These are phyloP conservation scores for Daldinia vernicosa DNA, from an alignment of 495 filamentous ascomycete genomes.

Conservation along the genomic window DNA sequence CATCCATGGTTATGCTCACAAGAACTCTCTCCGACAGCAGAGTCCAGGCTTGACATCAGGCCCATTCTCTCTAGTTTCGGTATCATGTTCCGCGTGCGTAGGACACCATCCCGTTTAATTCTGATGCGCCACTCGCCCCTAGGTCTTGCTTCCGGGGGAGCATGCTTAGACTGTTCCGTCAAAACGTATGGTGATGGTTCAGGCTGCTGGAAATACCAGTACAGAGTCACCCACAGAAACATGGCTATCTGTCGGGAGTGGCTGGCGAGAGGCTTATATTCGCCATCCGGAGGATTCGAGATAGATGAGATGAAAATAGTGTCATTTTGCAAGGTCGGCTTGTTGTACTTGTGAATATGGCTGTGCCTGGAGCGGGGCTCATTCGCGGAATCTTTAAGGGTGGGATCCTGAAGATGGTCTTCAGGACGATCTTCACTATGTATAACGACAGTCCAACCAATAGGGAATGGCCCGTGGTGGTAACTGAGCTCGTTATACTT, in stretches of 20 bases:
- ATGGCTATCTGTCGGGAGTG: slow-evolving; percentile 88
- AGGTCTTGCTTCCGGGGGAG: slow-evolving; percentile 74
- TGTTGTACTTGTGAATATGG: slow-evolving; percentile 70
- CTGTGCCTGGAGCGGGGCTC: slow-evolving; percentile 40
- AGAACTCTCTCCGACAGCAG: slow-evolving; percentile 71
- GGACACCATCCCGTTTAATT: slow-evolving; percentile 84
- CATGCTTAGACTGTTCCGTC: slow-evolving; percentile 68
- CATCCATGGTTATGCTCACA: slow-evolving; percentile 73
- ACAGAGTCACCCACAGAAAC: slow-evolving; percentile 95
- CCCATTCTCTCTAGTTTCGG: slow-evolving; percentile 95
- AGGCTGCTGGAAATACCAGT: slow-evolving; percentile 95
- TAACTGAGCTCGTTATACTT: slow-evolving; percentile 77
- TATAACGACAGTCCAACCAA: slow-evolving; percentile 88
- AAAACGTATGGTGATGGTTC: slow-evolving; percentile 64
- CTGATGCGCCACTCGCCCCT: slow-evolving; percentile 88
- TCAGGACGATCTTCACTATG: slow-evolving; percentile 70
- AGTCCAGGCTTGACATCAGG: slow-evolving; percentile 77
- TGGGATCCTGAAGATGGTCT: slow-evolving; percentile 35
- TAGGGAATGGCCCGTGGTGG: slow-evolving; percentile 75
- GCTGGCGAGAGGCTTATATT: slow-evolving; percentile 80
- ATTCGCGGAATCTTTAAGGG: slow-evolving; percentile 35
- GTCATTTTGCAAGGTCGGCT: slow-evolving; percentile 79
- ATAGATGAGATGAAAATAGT: slow-evolving; percentile 90
- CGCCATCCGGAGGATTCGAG: slow-evolving; percentile 78
- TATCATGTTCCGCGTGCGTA: slow-evolving; percentile 82